These are phyloP conservation scores for Boletus edulis DNA, from an alignment of 768 basidiomycete species.

Conservation along the genomic window DNA sequence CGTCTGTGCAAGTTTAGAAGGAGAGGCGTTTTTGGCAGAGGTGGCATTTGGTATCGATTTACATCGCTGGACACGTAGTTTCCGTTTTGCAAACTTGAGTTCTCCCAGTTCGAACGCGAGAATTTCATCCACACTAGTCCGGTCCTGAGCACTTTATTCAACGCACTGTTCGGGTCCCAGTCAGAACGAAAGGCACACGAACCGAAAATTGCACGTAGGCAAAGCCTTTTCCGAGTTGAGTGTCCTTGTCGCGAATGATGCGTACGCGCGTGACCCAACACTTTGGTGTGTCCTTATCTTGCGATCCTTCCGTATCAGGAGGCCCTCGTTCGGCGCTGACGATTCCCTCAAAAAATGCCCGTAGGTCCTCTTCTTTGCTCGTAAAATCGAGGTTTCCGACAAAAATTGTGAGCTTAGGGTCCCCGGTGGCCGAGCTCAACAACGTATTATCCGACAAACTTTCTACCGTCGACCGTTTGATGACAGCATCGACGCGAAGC, in stretches of 20 bases:
- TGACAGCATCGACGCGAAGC: constrained; percentile 75
- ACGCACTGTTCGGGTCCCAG: not conserved
- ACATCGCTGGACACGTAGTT: constrained; percentile 87
- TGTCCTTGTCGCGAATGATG: constrained; percentile 85
- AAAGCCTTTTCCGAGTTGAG: constrained; percentile 93
- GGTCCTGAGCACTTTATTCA: constrained; percentile 54
- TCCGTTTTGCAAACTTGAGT: constrained; percentile 91
- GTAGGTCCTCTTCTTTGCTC: constrained; percentile 84
- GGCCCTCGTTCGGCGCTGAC: constrained; percentile 69
- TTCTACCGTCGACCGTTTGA: constrained; percentile 28
- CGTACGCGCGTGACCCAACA: constrained; percentile 84
- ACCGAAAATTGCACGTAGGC: constrained; percentile 89
- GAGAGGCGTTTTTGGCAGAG: constrained; percentile 13
- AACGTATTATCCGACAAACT: constrained; percentile 15
- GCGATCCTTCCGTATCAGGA: constrained; percentile 34
- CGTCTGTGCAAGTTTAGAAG: constrained; percentile 2
- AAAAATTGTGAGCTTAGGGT: constrained; percentile 84
- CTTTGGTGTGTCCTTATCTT: constrained; percentile 35
- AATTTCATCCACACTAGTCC: constrained; percentile 89
- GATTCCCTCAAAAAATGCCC: constrained; percentile 82
- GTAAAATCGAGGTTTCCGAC: constrained; percentile 94
- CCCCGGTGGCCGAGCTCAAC: constrained; percentile 34
- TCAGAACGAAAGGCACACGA: not conserved
- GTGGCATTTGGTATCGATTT: constrained; percentile 58
- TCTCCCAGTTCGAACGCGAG: constrained; percentile 73